Evolutionary conservation across 352 stramenopile species (phyloP).

Genomic region (Pythium phragmitis): DNA sequence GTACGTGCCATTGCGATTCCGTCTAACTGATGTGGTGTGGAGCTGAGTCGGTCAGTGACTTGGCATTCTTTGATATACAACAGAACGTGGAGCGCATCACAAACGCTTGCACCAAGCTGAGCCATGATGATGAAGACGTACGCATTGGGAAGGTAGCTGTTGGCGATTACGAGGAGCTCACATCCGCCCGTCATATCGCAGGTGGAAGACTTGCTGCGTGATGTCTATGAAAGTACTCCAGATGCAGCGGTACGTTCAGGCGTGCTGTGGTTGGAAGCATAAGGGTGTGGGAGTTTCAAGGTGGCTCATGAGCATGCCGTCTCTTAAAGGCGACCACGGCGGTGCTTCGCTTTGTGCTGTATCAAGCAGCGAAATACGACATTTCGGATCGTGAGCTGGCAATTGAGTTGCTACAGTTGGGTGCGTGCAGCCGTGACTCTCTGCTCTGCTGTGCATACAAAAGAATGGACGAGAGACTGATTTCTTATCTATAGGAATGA

Average conservation of each 20-base stretch:
- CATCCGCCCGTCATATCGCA: not conserved
- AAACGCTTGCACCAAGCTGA: not conserved
- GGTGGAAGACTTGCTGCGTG: not conserved
- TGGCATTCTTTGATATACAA: not conserved
- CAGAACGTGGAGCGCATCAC: not conserved
- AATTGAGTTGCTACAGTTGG: conserved; percentile 52
- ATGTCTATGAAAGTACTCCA: not conserved
- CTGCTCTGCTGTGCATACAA: not conserved
- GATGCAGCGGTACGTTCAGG: not conserved
- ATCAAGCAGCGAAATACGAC: conserved; percentile 51
- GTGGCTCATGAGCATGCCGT: not conserved
- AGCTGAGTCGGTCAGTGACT: not conserved
- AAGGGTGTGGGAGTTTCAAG: not conserved
- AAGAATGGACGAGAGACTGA: not conserved
- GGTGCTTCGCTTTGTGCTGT: conserved; percentile 50
- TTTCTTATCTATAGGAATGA: conserved; percentile 8
- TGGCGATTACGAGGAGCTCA: not conserved
- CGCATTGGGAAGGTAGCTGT: not conserved
- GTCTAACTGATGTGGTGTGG: not conserved
- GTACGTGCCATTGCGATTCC: not conserved
- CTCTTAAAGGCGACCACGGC: conserved; percentile 27
- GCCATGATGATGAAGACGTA: not conserved
- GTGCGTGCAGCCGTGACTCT: conserved; percentile 9
- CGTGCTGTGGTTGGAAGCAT: too few species aligned
- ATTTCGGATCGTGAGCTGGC: conserved; percentile 32